Conservation (phyloP, 2,329 filamentous ascomycete genomes). For the Stagonosporopsis chrysanthemi region DNA sequence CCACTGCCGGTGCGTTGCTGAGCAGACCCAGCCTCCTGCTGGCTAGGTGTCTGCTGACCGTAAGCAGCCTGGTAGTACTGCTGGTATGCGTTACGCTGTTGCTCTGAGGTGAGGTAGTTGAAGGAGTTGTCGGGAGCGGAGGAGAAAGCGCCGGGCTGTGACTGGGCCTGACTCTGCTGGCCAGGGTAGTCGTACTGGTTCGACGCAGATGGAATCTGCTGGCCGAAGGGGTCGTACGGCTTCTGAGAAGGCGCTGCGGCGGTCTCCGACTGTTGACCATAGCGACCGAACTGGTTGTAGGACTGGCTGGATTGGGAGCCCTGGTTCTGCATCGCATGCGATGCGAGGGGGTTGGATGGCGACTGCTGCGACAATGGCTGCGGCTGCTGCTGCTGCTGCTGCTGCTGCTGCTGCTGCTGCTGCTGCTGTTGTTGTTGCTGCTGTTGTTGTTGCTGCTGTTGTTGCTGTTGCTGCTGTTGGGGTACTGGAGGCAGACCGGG, state of each 20-base stretch:
- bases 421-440: background rate
- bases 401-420: constrained; percentile 46
- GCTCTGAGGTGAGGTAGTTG: constrained; percentile 78
- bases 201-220: constrained; percentile 66
- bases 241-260: constrained; percentile 72
- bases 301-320: constrained; percentile 53
- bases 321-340: constrained; percentile 63
- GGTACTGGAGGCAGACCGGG: constrained; percentile 68
- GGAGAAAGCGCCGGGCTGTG: constrained; percentile 71
- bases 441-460: constrained; percentile 45
- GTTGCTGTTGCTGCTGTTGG: constrained; percentile 50
- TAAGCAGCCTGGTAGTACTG: constrained; percentile 70
- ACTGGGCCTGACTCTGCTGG: constrained; percentile 63
- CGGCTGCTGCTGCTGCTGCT: constrained; percentile 52
- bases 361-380: constrained; percentile 54
- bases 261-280: constrained; percentile 68
- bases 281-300: constrained; percentile 74
- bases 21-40: constrained; percentile 72
- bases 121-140: constrained; percentile 82
- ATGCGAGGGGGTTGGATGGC: constrained; percentile 57
- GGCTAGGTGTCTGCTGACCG: constrained; percentile 60
- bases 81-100: constrained; percentile 76
- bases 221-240: constrained; percentile 84
- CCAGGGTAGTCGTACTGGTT: constrained; percentile 58
- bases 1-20: constrained; percentile 81